phyloP scores from a whole-genome alignment of 768 basidiomycete species.

The Termitomyces sp. region DNA sequence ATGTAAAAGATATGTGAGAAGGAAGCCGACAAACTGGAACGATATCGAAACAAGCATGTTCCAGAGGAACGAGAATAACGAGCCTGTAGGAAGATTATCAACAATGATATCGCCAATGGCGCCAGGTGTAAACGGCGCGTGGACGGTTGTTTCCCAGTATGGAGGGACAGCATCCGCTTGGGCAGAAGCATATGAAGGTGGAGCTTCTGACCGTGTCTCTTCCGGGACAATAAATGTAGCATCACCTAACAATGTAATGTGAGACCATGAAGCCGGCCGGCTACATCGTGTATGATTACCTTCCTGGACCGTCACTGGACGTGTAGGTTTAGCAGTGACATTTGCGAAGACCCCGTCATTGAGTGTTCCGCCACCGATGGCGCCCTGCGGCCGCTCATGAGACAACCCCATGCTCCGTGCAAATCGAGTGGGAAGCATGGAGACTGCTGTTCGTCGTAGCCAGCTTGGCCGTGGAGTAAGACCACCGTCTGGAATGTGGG shows the following conservation, averaged over 20 bases:
- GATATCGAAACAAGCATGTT: slow-evolving; percentile 89
- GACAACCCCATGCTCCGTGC: slow-evolving; percentile 39
- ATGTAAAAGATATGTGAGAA: slow-evolving; percentile 90
- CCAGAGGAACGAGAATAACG: slow-evolving; percentile 86
- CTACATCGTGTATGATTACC: slow-evolving; percentile 32
- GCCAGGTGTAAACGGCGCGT: slow-evolving; percentile 70
- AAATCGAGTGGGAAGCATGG: slow-evolving; percentile 51
- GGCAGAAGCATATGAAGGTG: slow-evolving; percentile 89
- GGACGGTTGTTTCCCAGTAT: slow-evolving; percentile 97
- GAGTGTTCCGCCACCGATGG: slow-evolving; percentile 57
- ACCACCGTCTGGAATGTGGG: slow-evolving; percentile 32
- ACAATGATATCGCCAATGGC: slow-evolving; percentile 78
- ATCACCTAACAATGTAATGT: slow-evolving; percentile 41
- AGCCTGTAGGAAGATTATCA: slow-evolving; percentile 80
- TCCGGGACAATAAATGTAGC: slow-evolving; percentile 77
- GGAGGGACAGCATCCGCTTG: slow-evolving; percentile 95
- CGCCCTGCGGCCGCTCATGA: slow-evolving; percentile 30
- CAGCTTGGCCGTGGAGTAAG: slow-evolving; percentile 37
- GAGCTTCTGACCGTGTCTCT: slow-evolving; percentile 73
- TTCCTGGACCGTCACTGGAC: slow-evolving; percentile 52
- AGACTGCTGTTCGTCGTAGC: slow-evolving; percentile 48
- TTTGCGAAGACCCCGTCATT: slow-evolving; percentile 97
- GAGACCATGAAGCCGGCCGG: neutral
- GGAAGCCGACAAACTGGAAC: slow-evolving; percentile 95
- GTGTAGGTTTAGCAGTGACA: slow-evolving; percentile 80